Evolutionary conservation across 2,329 filamentous ascomycete species (phyloP).

Genomic region (Ophiosphaerella korrae): DNA sequence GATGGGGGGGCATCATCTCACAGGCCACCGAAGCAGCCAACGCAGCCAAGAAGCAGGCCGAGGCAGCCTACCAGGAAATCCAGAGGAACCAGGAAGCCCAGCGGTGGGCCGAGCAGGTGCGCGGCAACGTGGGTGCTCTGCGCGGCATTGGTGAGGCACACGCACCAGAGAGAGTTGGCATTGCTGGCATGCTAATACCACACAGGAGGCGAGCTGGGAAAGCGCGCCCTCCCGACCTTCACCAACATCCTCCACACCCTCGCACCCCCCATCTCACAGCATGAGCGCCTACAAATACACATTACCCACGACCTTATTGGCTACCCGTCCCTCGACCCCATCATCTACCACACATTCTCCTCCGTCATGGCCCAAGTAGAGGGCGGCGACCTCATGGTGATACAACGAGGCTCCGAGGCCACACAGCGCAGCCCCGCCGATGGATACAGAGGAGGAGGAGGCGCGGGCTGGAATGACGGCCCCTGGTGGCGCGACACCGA

Average conservation of each 20-base stretch:
- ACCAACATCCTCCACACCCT: slow-evolving; percentile 93
- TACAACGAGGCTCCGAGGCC: slow-evolving; percentile 90
- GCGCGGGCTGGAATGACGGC: slow-evolving; percentile 84
- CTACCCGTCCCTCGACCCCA: slow-evolving; percentile 91
- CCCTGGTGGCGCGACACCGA: slow-evolving; percentile 88
- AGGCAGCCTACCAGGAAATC: slow-evolving; percentile 91
- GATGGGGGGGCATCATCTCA: slow-evolving; percentile 81
- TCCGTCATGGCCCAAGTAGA: slow-evolving; percentile 99
- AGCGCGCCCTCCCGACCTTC: slow-evolving; percentile 88
- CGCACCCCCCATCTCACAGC: slow-evolving; percentile 92
- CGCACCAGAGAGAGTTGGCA: neutral
- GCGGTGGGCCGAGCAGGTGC: slow-evolving; percentile 93
- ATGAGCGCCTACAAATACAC: slow-evolving; percentile 96
- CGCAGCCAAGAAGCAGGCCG: slow-evolving; percentile 88
- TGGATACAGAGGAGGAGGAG: slow-evolving; percentile 60
- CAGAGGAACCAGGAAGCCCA: slow-evolving; percentile 96
- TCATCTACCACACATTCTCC: slow-evolving; percentile 89
- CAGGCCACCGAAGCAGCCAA: slow-evolving; percentile 79
- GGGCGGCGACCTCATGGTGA: slow-evolving; percentile 90
- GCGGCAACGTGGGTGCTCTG: slow-evolving; percentile 82
- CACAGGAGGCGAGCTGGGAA: slow-evolving; percentile 72
- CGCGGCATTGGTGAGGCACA: slow-evolving; percentile 68
- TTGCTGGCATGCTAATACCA: slow-evolving; percentile 14
- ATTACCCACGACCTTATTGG: slow-evolving; percentile 94
- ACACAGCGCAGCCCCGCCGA: slow-evolving; percentile 69